Base-by-base conservation (phyloP, 1,284 basidiomycete genomes). In the Boletus mariae region DNA sequence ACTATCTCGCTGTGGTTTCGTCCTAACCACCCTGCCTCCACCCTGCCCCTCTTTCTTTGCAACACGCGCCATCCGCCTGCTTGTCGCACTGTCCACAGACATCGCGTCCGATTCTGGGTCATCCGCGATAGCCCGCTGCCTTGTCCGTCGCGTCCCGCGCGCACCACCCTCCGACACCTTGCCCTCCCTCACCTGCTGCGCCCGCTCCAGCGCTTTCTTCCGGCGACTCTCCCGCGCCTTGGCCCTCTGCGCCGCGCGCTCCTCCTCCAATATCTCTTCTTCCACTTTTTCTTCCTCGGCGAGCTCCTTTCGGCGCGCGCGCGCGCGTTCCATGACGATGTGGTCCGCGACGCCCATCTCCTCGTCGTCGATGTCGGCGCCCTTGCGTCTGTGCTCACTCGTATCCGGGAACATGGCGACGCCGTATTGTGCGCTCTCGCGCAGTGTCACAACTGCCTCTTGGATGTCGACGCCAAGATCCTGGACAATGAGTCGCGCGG, bases 361-460 rank as follows among this genome's bases (percentile, higher is more conserved):
- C 6, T 69, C 65, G 34, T 68, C 67, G 29, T 67, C 61, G 2
- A 61, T 72, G 3, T 65, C 68, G 11, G 62, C 64, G 0, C 64
- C 72, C n/a, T 63, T 73, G 8, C 66, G 73, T 15, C 72, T 76
- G 55, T 68, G 71, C 41, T 81, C 80, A 26, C 77, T 76, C 2
- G 80, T 62, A 51, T 79, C 78, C 0, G 82, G 89, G 63, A 91
- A 92, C 87, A 91, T 91, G 2, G 84, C 80, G 5, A 85, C 83
- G 2, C 89, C 90, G 59, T 90, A 92, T 40, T 79, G 77, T 1
- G 84, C 80, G 59, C 88, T 91, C 45, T 88, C 85, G 23, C 83
- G 76, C 40, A 92, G 68, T n/a, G 84, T 82, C 20, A 70, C 63
- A 12, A 87, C 62, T 0, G 84, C 85, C 17, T 79, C 72, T 3